Conservation (phyloP, 2,329 filamentous ascomycete genomes). For the Epichloe festucae region DNA sequence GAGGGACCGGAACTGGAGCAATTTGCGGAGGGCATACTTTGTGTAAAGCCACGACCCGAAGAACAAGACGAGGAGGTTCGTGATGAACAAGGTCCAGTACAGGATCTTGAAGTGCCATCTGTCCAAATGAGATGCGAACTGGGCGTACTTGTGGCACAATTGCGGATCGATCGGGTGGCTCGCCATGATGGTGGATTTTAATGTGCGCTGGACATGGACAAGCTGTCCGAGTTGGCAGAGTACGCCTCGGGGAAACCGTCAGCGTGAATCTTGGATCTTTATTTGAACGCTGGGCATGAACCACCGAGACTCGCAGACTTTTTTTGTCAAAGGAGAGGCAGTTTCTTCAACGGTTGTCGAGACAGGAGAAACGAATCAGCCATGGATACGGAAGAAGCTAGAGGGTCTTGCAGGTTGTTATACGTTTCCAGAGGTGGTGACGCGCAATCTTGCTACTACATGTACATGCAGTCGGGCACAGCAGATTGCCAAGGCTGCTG, state of each 20-base stretch:
- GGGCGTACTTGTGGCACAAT: constrained; percentile 27
- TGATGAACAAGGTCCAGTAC: constrained; percentile 33
- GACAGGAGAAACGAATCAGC: background rate
- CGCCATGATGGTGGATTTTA: background rate
- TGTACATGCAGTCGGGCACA: background rate
- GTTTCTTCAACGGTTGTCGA: background rate
- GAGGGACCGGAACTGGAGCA: background rate
- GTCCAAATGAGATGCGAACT: constrained; percentile 29
- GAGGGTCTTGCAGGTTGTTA: background rate
- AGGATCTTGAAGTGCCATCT: constrained; percentile 30
- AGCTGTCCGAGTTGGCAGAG: too few species aligned
- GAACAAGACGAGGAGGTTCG: constrained; percentile 31
- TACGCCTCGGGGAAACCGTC: too few species aligned
- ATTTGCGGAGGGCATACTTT: constrained; percentile 19
- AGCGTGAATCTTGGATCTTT: too few species aligned
- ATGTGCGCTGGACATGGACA: background rate
- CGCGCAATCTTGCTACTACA: background rate
- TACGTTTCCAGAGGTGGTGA: background rate
- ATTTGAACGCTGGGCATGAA: background rate
- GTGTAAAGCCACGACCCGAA: constrained; percentile 29
- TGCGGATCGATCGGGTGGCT: constrained; percentile 11
- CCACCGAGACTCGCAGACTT: background rate
- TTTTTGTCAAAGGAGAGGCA: background rate
- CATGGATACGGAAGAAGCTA: background rate
- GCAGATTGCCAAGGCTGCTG: constrained; percentile 2